A percentile compares a stretch with the other conserved stretches of the same genome.
phyloP scores from a whole-genome alignment of 2,329 filamentous ascomycete genomes.

The Penicillium sp. region DNA sequence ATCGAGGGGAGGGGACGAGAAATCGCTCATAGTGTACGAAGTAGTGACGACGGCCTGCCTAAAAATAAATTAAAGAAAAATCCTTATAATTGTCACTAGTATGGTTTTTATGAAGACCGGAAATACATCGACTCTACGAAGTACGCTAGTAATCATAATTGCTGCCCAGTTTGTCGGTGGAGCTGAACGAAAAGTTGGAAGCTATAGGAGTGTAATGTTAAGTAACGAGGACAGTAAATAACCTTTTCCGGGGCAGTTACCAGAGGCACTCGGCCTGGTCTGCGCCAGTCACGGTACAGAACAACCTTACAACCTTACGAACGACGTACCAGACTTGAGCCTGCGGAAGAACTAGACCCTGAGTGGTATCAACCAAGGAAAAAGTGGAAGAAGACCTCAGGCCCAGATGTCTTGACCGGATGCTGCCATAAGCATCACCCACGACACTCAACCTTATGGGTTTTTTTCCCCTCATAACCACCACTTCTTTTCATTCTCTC shows the following conservation, averaged over 20 bases:
- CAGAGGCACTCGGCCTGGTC: not conserved
- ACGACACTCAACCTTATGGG: not conserved
- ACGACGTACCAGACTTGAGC: not conserved
- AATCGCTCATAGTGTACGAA: constrained; percentile 15
- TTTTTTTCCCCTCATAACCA: constrained; percentile 6
- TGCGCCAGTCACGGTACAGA: not conserved
- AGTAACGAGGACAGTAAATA: not conserved
- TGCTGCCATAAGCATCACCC: constrained; percentile 11
- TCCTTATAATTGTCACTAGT: not conserved
- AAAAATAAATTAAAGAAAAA: not conserved
- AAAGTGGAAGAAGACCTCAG: no score
- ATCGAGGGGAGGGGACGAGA: not conserved
- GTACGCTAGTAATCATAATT: not conserved
- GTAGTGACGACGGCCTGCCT: not conserved
- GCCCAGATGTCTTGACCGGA: not conserved
- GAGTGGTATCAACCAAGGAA: not conserved
- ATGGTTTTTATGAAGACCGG: not conserved
- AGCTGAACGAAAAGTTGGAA: not conserved
- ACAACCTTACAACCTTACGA: constrained; percentile 3
- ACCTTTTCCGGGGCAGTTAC: constrained; percentile 2
- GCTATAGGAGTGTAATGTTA: constrained; percentile 1
- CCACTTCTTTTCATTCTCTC: not conserved
- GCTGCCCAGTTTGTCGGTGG: not conserved
- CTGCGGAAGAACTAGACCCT: not conserved
- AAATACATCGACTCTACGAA: not conserved